Conservation (phyloP, 345 rosid genomes). For the Gossypium sturtianum region DNA sequence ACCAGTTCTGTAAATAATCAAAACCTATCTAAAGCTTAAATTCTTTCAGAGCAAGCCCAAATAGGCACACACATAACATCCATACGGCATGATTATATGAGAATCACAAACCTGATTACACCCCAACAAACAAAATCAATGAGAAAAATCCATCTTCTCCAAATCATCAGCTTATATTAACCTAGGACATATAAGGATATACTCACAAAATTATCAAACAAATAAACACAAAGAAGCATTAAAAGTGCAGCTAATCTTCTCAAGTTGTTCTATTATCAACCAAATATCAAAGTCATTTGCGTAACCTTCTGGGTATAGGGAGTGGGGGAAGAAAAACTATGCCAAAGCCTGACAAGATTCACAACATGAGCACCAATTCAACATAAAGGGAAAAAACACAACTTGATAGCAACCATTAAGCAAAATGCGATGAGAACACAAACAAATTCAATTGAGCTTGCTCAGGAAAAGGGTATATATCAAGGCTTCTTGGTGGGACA, state of each 20-base stretch:
- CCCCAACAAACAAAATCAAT: background rate
- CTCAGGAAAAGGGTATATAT: background rate
- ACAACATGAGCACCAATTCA: no score
- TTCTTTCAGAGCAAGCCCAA: background rate
- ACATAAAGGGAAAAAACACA: background rate
- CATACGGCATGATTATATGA: background rate
- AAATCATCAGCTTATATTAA: background rate
- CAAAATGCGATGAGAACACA: background rate
- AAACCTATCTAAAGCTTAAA: background rate
- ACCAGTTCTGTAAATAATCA: no score
- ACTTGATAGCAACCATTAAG: background rate
- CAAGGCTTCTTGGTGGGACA: slow-evolving; percentile 9
- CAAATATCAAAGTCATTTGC: no score
- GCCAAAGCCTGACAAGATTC: background rate
- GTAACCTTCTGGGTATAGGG: no score
- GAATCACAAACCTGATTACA: background rate
- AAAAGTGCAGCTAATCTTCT: background rate
- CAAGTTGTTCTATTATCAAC: background rate
- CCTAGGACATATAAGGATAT: background rate
- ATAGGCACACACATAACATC: background rate
- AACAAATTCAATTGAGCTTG: background rate
- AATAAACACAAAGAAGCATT: background rate
- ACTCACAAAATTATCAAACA: background rate
- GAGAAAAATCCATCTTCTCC: background rate
- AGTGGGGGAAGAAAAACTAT: background rate